Conservation (phyloP, 257 asterid genomes). For the Fraxinus quadrangulata region DNA sequence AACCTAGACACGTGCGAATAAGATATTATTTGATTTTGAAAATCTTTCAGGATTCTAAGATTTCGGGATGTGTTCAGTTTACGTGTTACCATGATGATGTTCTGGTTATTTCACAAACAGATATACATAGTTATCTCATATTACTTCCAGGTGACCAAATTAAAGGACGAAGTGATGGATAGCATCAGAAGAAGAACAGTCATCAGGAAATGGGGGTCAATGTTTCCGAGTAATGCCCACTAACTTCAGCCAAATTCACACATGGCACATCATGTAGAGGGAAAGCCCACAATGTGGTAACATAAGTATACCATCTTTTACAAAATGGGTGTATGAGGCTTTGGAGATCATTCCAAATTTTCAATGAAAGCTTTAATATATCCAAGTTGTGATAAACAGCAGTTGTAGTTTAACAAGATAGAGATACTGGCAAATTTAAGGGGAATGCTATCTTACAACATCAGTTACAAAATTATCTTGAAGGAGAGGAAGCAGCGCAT, state of each 20-base stretch:
- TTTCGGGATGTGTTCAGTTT: background rate
- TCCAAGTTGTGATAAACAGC: background rate
- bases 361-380: background rate
- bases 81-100: background rate
- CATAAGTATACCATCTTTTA: background rate
- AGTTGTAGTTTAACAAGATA: background rate
- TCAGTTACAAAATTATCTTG: slow-evolving; percentile 67
- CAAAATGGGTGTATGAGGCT: background rate
- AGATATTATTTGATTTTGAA: slow-evolving; percentile 20
- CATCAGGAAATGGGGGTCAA: slow-evolving; percentile 8
- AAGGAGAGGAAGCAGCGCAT: slow-evolving; percentile 83
- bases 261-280: background rate
- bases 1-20: slow-evolving; percentile 54
- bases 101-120: background rate
- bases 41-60: slow-evolving; percentile 6
- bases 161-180: slow-evolving; percentile 9
- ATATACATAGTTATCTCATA: background rate
- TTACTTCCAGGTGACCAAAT: slow-evolving; percentile 7
- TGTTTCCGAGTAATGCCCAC: background rate
- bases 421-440: background rate
- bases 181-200: background rate
- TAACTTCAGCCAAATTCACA: background rate
- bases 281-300: background rate
- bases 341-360: background rate
- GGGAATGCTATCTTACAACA: slow-evolving; percentile 57